These are phyloP conservation scores for Coelastrella sp. DNA, from an alignment of 139 green algal species.

Conservation along the genomic window DNA sequence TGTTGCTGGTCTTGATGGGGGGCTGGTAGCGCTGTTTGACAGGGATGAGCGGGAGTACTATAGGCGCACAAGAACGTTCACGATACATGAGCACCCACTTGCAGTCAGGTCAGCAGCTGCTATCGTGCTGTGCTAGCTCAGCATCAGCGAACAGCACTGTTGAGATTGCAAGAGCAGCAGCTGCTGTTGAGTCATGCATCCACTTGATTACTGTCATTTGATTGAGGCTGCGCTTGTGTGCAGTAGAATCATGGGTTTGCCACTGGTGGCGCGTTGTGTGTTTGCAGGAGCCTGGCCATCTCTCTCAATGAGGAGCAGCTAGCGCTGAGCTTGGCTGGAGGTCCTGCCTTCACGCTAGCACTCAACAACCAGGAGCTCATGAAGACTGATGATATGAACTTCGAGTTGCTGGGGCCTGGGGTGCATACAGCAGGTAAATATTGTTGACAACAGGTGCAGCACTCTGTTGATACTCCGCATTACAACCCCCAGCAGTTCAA, in stretches of 20 bases:
- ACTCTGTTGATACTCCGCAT: too few relatives aligned
- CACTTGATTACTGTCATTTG: too few relatives aligned
- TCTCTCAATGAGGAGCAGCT: constrained; percentile 86
- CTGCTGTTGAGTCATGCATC: too few relatives aligned
- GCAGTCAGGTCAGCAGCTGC: constrained; percentile 50
- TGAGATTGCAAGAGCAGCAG: neutral
- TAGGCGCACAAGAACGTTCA: constrained; percentile 60
- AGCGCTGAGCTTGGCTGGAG: constrained; percentile 65
- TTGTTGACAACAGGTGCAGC: too few relatives aligned
- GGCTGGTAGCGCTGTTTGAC: constrained; percentile 80
- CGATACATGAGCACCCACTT: constrained; percentile 64
- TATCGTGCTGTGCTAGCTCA: neutral
- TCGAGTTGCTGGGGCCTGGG: constrained; percentile 63
- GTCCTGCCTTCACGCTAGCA: constrained; percentile 71
- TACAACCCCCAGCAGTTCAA: too few relatives aligned
- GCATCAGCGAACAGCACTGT: too few relatives aligned
- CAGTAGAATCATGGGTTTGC: constrained; percentile 32
- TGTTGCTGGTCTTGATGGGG: constrained; percentile 73
- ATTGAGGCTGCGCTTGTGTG: too few relatives aligned
- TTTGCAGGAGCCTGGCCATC: constrained; percentile 72
- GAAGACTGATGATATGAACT: constrained; percentile 86
- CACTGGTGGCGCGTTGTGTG: too few relatives aligned
- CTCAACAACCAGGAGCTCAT: constrained; percentile 82
- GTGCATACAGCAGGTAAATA: constrained; percentile 37
- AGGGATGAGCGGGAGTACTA: constrained; percentile 69